Conservation (phyloP, 805 yeast genomes). For the Kuraishia borneana region DNA sequence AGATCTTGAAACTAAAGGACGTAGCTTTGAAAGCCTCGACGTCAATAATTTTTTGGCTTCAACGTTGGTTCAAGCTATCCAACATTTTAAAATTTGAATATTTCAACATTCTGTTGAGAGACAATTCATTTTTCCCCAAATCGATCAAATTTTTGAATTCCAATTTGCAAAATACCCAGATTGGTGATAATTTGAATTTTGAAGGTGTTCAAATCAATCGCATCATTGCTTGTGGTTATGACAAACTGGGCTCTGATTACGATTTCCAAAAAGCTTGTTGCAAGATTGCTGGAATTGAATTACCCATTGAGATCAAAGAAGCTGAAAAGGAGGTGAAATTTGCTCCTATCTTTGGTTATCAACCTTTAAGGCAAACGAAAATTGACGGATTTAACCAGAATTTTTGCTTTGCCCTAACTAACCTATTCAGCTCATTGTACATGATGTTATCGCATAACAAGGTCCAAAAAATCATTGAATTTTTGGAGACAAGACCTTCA, state of each 20-base stretch:
- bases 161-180: conserved; percentile 15
- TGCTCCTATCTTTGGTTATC: conserved; percentile 1
- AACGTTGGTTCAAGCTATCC: conserved; percentile 69
- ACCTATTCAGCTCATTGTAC: conserved; percentile 44
- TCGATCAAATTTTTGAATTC: conserved; percentile 21
- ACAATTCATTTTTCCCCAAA: conserved; percentile 42
- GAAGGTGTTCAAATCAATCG: conserved; percentile 1
- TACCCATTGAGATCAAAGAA: background rate
- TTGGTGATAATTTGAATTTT: conserved; percentile 12
- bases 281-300: background rate
- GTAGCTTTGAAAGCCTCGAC: conserved; percentile 47
- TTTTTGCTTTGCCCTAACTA: conserved; percentile 35
- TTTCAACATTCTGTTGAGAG: conserved; percentile 60
- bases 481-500: conserved; percentile 54
- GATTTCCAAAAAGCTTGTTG: background rate
- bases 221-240: conserved; percentile 20
- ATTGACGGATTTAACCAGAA: conserved; percentile 19
- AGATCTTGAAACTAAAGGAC: conserved; percentile 51
- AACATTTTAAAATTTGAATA: conserved; percentile 77
- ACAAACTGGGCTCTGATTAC: conserved; percentile 6
- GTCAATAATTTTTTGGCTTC: conserved; percentile 37
- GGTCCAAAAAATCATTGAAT: conserved; percentile 59
- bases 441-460: conserved; percentile 48
- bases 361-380: background rate
- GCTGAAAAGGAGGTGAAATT: background rate